A percentile compares a stretch with the other conserved stretches of the same genome.
phyloP scores from a whole-genome alignment of 306 rosid genomes.

The Glycine tomentella region DNA sequence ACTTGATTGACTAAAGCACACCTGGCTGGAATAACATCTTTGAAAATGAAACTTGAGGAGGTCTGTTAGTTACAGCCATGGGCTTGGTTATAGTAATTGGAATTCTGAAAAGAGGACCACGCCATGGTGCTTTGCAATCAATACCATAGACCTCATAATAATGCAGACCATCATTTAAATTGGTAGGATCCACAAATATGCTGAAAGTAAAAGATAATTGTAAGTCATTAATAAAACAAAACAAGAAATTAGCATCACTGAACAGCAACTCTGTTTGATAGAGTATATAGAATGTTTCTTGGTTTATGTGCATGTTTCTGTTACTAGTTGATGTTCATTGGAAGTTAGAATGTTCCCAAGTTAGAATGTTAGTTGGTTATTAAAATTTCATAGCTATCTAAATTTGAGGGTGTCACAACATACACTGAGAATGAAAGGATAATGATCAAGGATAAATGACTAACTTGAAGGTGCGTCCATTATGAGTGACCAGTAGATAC shows the following conservation, averaged over 20 bases:
- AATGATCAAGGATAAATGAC: slow-evolving; percentile 52
- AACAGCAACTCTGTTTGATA: slow-evolving; percentile 14
- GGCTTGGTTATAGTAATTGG: slow-evolving; percentile 94
- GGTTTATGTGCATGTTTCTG: neutral
- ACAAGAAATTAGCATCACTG: slow-evolving; percentile 27
- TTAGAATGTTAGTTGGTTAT: neutral
- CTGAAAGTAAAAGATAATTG: slow-evolving; percentile 62
- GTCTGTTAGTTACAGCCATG: slow-evolving; percentile 63
- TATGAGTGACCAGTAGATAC: slow-evolving; percentile 88
- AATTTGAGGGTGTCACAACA: neutral
- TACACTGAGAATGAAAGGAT: slow-evolving; percentile 14
- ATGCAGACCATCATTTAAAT: slow-evolving; percentile 83
- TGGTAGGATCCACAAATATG: slow-evolving; percentile 82
- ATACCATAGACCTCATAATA: slow-evolving; percentile 85
- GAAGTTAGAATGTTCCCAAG: neutral
- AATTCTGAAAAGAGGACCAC: slow-evolving; percentile 93
- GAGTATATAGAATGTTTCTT: neutral
- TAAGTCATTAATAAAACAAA: slow-evolving; percentile 29
- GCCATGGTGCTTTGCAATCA: slow-evolving; percentile 98
- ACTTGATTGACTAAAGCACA: slow-evolving; percentile 44
- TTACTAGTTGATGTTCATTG: slow-evolving; percentile 1
- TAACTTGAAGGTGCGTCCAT: slow-evolving; percentile 94
- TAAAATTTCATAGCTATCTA: neutral
- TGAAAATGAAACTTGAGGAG: slow-evolving; percentile 73
- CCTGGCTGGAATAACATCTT: slow-evolving; percentile 86